These are phyloP conservation scores for Mercurialis annua DNA, from an alignment of 345 rosid genomes.

Conservation along the genomic window DNA sequence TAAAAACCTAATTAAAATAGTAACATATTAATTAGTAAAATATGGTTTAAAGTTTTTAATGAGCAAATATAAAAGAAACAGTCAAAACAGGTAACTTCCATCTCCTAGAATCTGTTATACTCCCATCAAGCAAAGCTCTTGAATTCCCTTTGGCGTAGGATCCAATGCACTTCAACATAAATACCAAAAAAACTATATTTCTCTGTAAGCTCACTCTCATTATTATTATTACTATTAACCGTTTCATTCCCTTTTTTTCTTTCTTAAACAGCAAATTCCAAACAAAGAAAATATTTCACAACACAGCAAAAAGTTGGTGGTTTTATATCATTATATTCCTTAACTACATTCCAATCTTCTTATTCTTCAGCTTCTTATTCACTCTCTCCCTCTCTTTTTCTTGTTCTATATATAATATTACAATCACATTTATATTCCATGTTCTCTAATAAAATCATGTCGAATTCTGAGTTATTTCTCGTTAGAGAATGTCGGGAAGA, in stretches of 20 bases:
- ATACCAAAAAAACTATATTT: constrained; percentile 1
- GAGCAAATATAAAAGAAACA: no score
- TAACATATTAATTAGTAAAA: no score
- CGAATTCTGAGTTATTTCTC: constrained; percentile 31
- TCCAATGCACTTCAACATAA: constrained; percentile 21
- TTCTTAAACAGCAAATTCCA: not conserved
- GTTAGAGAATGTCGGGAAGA: constrained; percentile 25
- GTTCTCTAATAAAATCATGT: constrained; percentile 19
- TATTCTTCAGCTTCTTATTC: constrained; percentile 5
- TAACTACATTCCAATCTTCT: not conserved
- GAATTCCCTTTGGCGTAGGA: constrained; percentile 22
- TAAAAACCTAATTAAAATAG: no score
- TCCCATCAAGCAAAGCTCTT: no score
- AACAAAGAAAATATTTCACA: constrained; percentile 1
- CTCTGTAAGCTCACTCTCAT: not conserved
- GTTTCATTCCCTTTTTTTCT: not conserved
- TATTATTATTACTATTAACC: no score
- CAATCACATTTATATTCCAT: not conserved
- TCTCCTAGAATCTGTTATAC: no score
- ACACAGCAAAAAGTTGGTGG: constrained; percentile 1
- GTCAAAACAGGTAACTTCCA: no score
- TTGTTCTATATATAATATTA: no score
- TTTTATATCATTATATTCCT: not conserved
- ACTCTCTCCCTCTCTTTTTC: not conserved
- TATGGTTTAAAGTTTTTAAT: no score